Percentiles rank a stretch among this genome's conserved stretches.
Evolutionary conservation across 2,329 filamentous ascomycete genomes (phyloP).

Genomic region (Pseudonectria buxi): DNA sequence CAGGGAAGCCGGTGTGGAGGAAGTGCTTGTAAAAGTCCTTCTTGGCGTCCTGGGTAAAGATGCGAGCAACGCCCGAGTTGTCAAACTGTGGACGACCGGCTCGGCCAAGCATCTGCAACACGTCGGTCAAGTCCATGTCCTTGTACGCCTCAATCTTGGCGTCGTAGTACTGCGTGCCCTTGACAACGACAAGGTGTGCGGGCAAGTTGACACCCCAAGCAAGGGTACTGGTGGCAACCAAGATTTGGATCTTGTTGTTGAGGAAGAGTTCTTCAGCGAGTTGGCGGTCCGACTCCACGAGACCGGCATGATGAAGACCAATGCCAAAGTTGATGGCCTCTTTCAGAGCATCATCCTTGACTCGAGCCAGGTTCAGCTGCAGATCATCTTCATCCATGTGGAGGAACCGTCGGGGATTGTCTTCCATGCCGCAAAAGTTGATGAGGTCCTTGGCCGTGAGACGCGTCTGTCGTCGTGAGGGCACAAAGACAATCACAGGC

Average conservation of each 20-base stretch:
- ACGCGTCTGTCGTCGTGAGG: slow-evolving; percentile 88
- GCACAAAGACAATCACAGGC: slow-evolving; percentile 96
- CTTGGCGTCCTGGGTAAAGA: slow-evolving; percentile 95
- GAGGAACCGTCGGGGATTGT: slow-evolving; percentile 89
- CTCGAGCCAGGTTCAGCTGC: slow-evolving; percentile 75
- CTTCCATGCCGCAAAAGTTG: slow-evolving; percentile 97
- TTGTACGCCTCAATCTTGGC: slow-evolving; percentile 96
- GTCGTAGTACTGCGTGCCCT: slow-evolving; percentile 96
- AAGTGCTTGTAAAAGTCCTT: slow-evolving; percentile 99
- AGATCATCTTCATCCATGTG: slow-evolving; percentile 93
- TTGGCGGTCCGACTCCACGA: slow-evolving; percentile 89
- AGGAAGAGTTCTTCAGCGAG: slow-evolving; percentile 91
- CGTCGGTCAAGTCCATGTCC: slow-evolving; percentile 98
- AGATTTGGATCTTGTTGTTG: slow-evolving; percentile 96
- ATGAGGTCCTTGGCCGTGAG: slow-evolving; percentile 94
- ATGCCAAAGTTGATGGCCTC: slow-evolving; percentile 98
- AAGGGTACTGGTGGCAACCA: slow-evolving; percentile 90
- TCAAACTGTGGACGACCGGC: slow-evolving; percentile 96
- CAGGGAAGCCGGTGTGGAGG: slow-evolving; percentile 93
- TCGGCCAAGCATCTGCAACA: slow-evolving; percentile 94
- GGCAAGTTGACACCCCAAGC: slow-evolving; percentile 98
- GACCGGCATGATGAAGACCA: slow-evolving; percentile 90
- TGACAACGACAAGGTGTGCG: slow-evolving; percentile 93
- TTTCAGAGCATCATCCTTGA: slow-evolving; percentile 87
- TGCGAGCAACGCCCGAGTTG: slow-evolving; percentile 87